These are phyloP conservation scores for Leavenworthia alabamica DNA, from an alignment of 345 rosid species.

Conservation along the genomic window DNA sequence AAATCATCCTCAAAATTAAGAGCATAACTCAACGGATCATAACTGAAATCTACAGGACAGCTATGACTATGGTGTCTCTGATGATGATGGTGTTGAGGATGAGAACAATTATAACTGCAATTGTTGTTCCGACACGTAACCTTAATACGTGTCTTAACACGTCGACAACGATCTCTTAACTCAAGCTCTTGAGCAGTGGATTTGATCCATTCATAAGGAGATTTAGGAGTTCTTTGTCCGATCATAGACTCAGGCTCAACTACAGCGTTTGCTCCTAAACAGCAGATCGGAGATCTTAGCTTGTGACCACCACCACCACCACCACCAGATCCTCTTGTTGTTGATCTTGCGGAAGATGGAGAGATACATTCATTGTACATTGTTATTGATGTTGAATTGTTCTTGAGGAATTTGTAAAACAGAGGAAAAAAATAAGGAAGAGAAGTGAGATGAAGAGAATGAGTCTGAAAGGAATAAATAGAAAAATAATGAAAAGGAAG, in stretches of 20 bases:
- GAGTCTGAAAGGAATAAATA: constrained; percentile 9
- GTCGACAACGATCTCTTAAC: constrained; percentile 35
- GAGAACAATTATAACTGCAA: constrained; percentile 13
- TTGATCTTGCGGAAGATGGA: constrained; percentile 33
- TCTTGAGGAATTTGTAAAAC: background rate
- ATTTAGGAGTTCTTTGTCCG: constrained; percentile 30
- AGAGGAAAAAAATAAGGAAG: background rate
- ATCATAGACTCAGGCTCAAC: constrained; percentile 21
- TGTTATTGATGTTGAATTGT: background rate
- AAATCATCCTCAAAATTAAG: constrained; percentile 59
- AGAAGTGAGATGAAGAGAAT: constrained; percentile 7
- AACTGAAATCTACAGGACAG: constrained; percentile 46
- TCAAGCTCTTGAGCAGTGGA: constrained; percentile 40
- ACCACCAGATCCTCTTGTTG: background rate
- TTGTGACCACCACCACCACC: background rate
- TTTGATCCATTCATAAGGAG: constrained; percentile 42
- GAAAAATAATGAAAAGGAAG: background rate
- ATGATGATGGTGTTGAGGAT: constrained; percentile 6
- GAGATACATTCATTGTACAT: constrained; percentile 31
- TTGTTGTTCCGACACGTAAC: constrained; percentile 21
- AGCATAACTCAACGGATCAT: constrained; percentile 60
- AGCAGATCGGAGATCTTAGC: constrained; percentile 38
- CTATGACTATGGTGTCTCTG: constrained; percentile 21
- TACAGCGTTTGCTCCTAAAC: constrained; percentile 33
- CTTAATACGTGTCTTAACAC: constrained; percentile 35